phyloP scores from a whole-genome alignment of 352 stramenopile species.

The Phytophthora syringae region DNA sequence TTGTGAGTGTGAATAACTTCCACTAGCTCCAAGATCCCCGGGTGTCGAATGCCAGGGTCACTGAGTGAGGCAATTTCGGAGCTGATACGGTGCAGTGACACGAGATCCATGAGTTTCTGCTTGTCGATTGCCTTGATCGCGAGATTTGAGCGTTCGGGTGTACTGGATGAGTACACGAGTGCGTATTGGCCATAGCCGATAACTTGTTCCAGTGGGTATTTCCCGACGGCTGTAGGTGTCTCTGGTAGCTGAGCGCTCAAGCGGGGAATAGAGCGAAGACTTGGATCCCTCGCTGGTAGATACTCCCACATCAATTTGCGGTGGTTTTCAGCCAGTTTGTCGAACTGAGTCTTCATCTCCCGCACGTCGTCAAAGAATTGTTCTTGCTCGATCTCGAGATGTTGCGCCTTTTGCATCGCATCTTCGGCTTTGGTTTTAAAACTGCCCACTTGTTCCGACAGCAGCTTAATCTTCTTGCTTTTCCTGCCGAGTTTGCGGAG shows the following conservation, averaged over 20 bases:
- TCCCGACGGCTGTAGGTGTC: conserved; percentile 55
- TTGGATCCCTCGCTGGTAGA: conserved; percentile 56
- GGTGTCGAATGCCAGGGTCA: conserved; percentile 63
- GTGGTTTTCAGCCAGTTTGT: conserved; percentile 66
- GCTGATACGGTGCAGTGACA: conserved; percentile 78
- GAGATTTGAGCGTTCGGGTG: conserved; percentile 32
- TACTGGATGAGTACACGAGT: conserved; percentile 63
- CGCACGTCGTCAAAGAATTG: conserved; percentile 82
- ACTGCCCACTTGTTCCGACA: conserved; percentile 43
- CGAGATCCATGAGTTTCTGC: conserved; percentile 75
- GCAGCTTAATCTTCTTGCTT: conserved; percentile 62
- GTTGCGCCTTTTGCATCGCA: conserved; percentile 66
- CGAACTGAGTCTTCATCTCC: conserved; percentile 77
- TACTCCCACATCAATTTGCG: conserved; percentile 84
- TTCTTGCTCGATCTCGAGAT: conserved; percentile 87
- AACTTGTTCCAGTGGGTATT: conserved; percentile 72
- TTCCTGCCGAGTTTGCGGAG: conserved; percentile 40
- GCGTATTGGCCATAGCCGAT: conserved; percentile 90
- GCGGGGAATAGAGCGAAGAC: conserved; percentile 61
- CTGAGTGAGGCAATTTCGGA: conserved; percentile 80
- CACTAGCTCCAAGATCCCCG: conserved; percentile 65
- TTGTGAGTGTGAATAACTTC: conserved; percentile 84
- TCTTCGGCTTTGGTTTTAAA: conserved; percentile 53
- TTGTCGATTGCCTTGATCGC: conserved; percentile 91
- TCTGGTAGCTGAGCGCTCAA: conserved; percentile 56